These are phyloP conservation scores for Bolboschoenoplectus hybrid DNA, from an alignment of 202 grass and related monocot species.

Conservation along the genomic window DNA sequence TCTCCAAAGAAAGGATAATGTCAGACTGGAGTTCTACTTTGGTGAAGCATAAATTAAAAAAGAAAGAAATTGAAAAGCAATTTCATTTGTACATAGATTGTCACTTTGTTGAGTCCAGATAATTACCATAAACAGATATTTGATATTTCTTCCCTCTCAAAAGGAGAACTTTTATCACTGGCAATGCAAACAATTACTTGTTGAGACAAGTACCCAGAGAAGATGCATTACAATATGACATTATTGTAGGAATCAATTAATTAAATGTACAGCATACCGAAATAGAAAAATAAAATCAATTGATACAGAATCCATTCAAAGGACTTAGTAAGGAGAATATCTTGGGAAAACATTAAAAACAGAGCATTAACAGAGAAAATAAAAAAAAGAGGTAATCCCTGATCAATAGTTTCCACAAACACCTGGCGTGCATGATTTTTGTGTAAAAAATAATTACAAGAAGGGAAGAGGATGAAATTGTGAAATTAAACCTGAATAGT, in stretches of 20 bases:
- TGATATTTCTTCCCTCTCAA: neutral
- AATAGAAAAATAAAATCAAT: neutral
- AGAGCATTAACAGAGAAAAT: neutral
- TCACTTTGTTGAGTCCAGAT: neutral
- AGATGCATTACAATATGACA: neutral
- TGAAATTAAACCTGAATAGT: conserved; percentile 68
- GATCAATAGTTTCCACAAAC: conserved; percentile 25
- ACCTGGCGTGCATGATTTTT: neutral
- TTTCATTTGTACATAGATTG: neutral
- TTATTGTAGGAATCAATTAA: neutral
- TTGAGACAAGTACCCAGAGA: neutral
- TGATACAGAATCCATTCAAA: conserved; percentile 5
- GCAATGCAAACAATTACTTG: neutral
- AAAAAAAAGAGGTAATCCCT: neutral
- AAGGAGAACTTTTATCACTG: neutral
- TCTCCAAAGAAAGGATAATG: neutral
- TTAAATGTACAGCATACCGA: neutral
- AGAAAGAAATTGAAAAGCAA: neutral
- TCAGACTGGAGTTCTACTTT: neutral
- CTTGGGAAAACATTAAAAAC: neutral
- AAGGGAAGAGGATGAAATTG: neutral
- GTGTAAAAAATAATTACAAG: neutral
- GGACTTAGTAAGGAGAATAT: neutral
- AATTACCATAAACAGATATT: neutral
- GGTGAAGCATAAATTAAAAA: neutral